phyloP scores from a whole-genome alignment of 2,329 filamentous ascomycete genomes.

The Epichloe coenophiala region DNA sequence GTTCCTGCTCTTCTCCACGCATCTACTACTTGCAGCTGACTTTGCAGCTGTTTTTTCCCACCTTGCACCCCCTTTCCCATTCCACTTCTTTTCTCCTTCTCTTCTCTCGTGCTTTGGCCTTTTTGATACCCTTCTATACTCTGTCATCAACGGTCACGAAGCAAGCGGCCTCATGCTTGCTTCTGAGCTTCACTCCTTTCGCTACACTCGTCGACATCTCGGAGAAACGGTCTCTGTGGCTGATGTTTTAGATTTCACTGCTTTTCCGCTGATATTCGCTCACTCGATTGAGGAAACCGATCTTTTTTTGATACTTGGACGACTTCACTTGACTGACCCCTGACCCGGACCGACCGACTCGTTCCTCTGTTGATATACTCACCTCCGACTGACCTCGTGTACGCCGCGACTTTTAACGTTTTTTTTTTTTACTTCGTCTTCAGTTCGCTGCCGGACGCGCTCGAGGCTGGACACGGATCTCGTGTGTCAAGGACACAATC shows the following conservation, averaged over 20 bases:
- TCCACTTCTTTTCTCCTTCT: not conserved
- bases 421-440: not conserved
- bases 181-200: not conserved
- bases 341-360: not conserved
- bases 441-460: not conserved
- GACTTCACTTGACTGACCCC: constrained; percentile 1
- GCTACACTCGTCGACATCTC: not conserved
- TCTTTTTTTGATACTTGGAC: not conserved
- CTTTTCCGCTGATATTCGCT: not conserved
- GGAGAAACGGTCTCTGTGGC: not conserved
- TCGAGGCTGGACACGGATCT: not conserved
- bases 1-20: not conserved
- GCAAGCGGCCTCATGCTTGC: not conserved
- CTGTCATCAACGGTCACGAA: not conserved
- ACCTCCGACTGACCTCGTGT: not conserved
- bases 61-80: not conserved
- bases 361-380: not conserved
- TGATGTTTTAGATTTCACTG: not conserved
- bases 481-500: not conserved
- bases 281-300: not conserved
- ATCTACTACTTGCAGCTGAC: not conserved
- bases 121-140: not conserved
- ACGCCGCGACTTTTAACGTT: not conserved
- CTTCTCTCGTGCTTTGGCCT: not conserved
- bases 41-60: not conserved